Evolutionary conservation across 331 rosid genomes (phyloP).

Genomic region (Spiraea crenata): DNA sequence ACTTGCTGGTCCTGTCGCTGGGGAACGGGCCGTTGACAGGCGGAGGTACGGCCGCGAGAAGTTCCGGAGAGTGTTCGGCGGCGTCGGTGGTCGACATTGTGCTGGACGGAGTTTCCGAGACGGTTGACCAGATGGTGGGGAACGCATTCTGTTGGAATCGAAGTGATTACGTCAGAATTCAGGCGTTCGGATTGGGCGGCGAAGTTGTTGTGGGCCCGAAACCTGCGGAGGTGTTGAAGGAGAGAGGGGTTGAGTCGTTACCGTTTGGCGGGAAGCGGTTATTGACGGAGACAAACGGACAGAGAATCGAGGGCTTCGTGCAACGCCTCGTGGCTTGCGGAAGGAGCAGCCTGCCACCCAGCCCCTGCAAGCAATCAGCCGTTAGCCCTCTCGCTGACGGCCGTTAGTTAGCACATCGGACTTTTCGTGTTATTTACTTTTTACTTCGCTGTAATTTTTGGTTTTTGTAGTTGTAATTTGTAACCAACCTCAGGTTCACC

Average conservation of each 20-base stretch:
- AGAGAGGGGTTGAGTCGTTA: conserved; percentile 76
- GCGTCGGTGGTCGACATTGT: conserved; percentile 77
- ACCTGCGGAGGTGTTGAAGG: conserved; percentile 54
- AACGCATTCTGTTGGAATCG: conserved; percentile 96
- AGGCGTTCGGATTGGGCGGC: conserved; percentile 63
- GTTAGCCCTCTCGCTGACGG: conserved; percentile 51
- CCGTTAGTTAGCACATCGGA: conserved; percentile 35
- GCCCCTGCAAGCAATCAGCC: conserved; percentile 72
- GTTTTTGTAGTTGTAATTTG: conserved; percentile 24
- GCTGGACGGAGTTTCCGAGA: conserved; percentile 86
- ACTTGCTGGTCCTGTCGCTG: conserved; percentile 68
- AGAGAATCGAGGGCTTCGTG: conserved; percentile 75
- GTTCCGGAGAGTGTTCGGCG: conserved; percentile 49
- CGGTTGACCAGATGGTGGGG: conserved; percentile 91
- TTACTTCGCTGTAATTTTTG: neutral
- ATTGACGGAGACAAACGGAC: conserved; percentile 87
- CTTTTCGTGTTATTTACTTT: neutral
- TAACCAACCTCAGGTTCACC: conserved; percentile 42
- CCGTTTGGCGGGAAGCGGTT: conserved; percentile 99
- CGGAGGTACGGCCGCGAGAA: conserved; percentile 22
- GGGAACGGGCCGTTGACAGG: conserved; percentile 66
- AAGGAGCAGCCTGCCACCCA: conserved; percentile 67
- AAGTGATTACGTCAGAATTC: conserved; percentile 83
- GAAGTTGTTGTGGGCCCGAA: conserved; percentile 31
- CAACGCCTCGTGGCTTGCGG: conserved; percentile 71